Conservation (phyloP, 352 stramenopile species). For the Sclerospora graminicola region DNA sequence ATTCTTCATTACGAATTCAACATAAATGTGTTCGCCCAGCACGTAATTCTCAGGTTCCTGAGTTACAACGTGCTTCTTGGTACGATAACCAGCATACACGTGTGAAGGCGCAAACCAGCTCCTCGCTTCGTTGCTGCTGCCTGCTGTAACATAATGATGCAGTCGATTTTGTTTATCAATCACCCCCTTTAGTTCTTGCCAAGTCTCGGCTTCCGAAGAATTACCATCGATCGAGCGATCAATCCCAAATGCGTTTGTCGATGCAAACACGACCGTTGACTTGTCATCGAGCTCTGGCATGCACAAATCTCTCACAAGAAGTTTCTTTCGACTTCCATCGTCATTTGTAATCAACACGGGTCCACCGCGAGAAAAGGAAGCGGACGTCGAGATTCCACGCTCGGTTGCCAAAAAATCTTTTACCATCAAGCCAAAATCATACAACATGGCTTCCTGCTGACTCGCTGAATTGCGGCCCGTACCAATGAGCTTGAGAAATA, state of each 20-base stretch:
- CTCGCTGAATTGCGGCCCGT: constrained; percentile 72
- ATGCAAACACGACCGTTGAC: constrained; percentile 73
- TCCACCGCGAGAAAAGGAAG: constrained; percentile 13
- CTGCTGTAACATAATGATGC: constrained; percentile 38
- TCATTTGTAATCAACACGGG: constrained; percentile 20
- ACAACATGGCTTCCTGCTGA: constrained; percentile 73
- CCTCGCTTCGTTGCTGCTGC: constrained; percentile 8
- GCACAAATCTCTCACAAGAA: constrained; percentile 59
- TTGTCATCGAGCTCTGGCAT: constrained; percentile 81
- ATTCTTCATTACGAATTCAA: constrained; percentile 86
- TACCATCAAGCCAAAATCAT: constrained; percentile 78
- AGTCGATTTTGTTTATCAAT: constrained; percentile 55
- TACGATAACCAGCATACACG: constrained; percentile 45
- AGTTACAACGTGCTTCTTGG: constrained; percentile 31
- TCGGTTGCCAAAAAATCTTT: constrained; percentile 58
- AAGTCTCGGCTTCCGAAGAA: constrained; percentile 33
- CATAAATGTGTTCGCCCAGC: constrained; percentile 67
- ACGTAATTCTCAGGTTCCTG: constrained; percentile 56
- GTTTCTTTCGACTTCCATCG: constrained; percentile 32
- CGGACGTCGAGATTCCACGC: constrained; percentile 6
- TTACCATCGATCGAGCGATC: constrained; percentile 67
- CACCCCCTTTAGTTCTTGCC: constrained; percentile 45
- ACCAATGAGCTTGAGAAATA: constrained; percentile 81
- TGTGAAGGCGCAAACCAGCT: constrained; percentile 46
- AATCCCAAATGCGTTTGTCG: constrained; percentile 59